A percentile compares a stretch with the other conserved stretches of the same genome.
Evolutionary conservation across 495 filamentous ascomycete genomes (phyloP).

Genomic region (Neurospora sp.): DNA sequence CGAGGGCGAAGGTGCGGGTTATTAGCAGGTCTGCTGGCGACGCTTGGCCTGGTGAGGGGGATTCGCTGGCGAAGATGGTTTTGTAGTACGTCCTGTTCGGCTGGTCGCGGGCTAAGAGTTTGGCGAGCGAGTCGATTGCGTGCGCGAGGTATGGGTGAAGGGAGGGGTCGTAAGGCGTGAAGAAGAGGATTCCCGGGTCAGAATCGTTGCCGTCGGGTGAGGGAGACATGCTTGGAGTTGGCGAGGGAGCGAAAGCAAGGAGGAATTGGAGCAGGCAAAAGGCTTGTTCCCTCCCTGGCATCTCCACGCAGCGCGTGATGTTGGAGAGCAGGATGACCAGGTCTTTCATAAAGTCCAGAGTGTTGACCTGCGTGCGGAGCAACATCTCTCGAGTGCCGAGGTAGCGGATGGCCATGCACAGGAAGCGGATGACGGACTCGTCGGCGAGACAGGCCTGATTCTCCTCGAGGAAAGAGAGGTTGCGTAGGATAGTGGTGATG

Average conservation of each 20-base stretch:
- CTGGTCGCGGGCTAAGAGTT: slow-evolving; percentile 85
- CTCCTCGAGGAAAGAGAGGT: slow-evolving; percentile 69
- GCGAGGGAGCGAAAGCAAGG: slow-evolving; percentile 76
- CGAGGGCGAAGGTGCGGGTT: slow-evolving; percentile 79
- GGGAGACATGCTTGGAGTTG: slow-evolving; percentile 37
- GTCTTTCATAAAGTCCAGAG: slow-evolving; percentile 95
- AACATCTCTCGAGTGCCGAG: slow-evolving; percentile 86
- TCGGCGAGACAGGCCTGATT: slow-evolving; percentile 67
- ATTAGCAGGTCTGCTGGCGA: slow-evolving; percentile 67
- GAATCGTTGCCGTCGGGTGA: slow-evolving; percentile 28
- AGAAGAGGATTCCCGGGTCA: slow-evolving; percentile 41
- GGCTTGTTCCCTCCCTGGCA: slow-evolving; percentile 84
- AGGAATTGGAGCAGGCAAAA: slow-evolving; percentile 80
- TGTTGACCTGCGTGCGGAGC: slow-evolving; percentile 67
- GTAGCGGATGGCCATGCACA: slow-evolving; percentile 71
- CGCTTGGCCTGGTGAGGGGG: slow-evolving; percentile 22
- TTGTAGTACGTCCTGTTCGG: slow-evolving; percentile 79
- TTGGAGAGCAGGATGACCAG: slow-evolving; percentile 82
- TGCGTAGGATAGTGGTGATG: slow-evolving; percentile 85
- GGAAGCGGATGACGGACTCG: slow-evolving; percentile 63
- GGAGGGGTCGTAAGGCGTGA: slow-evolving; percentile 67
- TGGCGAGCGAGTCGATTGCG: slow-evolving; percentile 82
- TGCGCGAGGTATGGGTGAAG: slow-evolving; percentile 82
- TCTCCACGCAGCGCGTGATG: slow-evolving; percentile 63
- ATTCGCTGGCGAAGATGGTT: slow-evolving; percentile 67